Conservation (phyloP, 352 stramenopile species). For the Phytopythium aichiense region DNA sequence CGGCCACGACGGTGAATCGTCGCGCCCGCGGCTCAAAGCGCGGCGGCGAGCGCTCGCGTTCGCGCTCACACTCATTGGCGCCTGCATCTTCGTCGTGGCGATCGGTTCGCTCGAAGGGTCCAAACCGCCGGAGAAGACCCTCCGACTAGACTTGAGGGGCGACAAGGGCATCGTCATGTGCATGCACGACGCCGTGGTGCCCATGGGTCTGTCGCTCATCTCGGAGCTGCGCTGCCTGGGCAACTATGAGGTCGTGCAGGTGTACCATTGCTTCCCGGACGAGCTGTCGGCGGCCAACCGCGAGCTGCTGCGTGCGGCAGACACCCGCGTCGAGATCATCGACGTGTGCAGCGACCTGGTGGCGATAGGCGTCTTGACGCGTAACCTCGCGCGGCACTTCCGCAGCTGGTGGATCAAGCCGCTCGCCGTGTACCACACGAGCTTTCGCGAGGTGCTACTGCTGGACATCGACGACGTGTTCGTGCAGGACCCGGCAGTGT, state of each 20-base stretch:
- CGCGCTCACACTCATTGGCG: neutral
- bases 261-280: conserved; percentile 21
- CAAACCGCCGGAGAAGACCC: neutral
- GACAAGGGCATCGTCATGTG: conserved; percentile 26
- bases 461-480: conserved; percentile 49
- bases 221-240: conserved; percentile 28
- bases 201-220: conserved; percentile 37
- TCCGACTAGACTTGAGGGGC: neutral
- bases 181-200: conserved; percentile 24
- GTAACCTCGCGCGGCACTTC: conserved; percentile 13
- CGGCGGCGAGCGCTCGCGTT: neutral
- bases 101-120: neutral
- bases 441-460: conserved; percentile 31
- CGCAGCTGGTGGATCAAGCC: conserved; percentile 43
- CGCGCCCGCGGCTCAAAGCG: neutral
- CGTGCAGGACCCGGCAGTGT: conserved; percentile 34
- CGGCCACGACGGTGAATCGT: no score
- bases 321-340: conserved; percentile 30
- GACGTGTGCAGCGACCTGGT: conserved; percentile 33
- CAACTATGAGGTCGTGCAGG: conserved; percentile 28
- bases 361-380: conserved; percentile 8
- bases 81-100: neutral
- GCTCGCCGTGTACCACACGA: conserved; percentile 36
- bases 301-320: conserved; percentile 13
- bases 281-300: conserved; percentile 21